phyloP scores from a whole-genome alignment of 495 filamentous ascomycete species.

The Penicillium simplicissimum region DNA sequence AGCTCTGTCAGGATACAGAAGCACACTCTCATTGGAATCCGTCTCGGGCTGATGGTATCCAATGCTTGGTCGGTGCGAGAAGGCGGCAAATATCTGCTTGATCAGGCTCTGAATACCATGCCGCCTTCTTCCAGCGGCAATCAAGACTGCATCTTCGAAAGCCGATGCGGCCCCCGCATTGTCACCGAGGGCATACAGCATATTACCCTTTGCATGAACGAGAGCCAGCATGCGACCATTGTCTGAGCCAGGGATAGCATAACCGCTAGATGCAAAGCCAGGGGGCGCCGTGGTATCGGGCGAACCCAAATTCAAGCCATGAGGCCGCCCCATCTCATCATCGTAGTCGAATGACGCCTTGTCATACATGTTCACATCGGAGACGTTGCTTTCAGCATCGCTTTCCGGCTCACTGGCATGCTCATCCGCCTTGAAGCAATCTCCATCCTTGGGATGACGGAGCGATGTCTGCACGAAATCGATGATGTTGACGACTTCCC shows the following conservation, averaged over 20 bases:
- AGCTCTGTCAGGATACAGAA: constrained; percentile 82
- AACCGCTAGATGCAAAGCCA: constrained; percentile 82
- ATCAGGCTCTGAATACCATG: constrained; percentile 80
- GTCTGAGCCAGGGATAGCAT: constrained; percentile 80
- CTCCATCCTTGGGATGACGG: constrained; percentile 51
- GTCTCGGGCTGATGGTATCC: constrained; percentile 30
- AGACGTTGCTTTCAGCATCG: constrained; percentile 52
- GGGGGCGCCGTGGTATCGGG: constrained; percentile 34
- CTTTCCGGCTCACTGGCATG: constrained; percentile 58
- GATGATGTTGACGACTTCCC: constrained; percentile 87
- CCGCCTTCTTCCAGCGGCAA: constrained; percentile 73
- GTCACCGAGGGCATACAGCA: constrained; percentile 91
- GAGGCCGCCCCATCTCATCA: constrained; percentile 42
- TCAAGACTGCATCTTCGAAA: constrained; percentile 93
- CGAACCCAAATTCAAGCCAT: constrained; percentile 27
- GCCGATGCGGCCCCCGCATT: constrained; percentile 80
- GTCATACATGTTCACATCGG: constrained; percentile 54
- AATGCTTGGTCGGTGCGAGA: constrained; percentile 47
- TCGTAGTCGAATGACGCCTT: constrained; percentile 59
- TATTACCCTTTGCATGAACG: constrained; percentile 96
- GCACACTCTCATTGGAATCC: constrained; percentile 58
- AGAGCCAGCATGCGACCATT: constrained; percentile 92
- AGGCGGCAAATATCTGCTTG: constrained; percentile 72
- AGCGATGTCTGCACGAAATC: constrained; percentile 82
- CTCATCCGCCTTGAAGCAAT: constrained; percentile 52